These are phyloP conservation scores for Leptographium lundbergii DNA, from an alignment of 2,329 filamentous ascomycete species.

Conservation along the genomic window DNA sequence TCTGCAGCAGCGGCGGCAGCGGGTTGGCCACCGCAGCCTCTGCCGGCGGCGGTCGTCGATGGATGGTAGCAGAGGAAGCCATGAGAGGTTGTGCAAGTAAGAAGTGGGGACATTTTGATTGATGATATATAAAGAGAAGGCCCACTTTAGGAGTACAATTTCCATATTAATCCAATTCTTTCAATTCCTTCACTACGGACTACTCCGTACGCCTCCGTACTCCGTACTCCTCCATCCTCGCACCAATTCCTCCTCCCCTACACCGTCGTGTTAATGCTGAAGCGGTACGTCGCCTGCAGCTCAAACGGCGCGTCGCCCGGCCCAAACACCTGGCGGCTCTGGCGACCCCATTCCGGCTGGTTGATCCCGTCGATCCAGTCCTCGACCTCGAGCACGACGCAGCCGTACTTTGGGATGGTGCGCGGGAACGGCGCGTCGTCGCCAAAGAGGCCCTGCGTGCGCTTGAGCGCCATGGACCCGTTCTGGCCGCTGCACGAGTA, in stretches of 20 bases:
- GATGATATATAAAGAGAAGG: neutral
- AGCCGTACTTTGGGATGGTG: slow-evolving; percentile 64
- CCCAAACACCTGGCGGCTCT: slow-evolving; percentile 44
- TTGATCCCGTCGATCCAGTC: slow-evolving; percentile 94
- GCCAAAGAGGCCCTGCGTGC: slow-evolving; percentile 51
- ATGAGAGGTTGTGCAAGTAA: neutral
- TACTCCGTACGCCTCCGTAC: too few species aligned
- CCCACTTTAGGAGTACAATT: neutral
- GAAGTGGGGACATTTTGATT: neutral
- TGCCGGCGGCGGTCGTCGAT: slow-evolving; percentile 19
- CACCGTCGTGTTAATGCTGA: slow-evolving; percentile 32
- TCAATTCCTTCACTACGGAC: too few species aligned
- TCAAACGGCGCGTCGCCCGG: slow-evolving; percentile 48
- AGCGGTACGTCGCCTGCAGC: slow-evolving; percentile 48
- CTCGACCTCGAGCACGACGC: slow-evolving; percentile 82
- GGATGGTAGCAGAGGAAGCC: slow-evolving; percentile 20
- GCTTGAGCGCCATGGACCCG: slow-evolving; percentile 56
- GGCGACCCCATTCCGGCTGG: slow-evolving; percentile 72
- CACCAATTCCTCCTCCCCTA: neutral
- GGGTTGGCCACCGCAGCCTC: slow-evolving; percentile 29
- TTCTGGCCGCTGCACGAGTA: slow-evolving; percentile 74
- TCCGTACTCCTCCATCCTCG: too few species aligned
- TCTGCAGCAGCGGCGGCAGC: slow-evolving; percentile 73
- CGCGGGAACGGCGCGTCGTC: slow-evolving; percentile 38
- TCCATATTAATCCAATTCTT: neutral